Evolutionary conservation across 2,329 filamentous ascomycete species (phyloP).

Genomic region (Botryotinia globosa): DNA sequence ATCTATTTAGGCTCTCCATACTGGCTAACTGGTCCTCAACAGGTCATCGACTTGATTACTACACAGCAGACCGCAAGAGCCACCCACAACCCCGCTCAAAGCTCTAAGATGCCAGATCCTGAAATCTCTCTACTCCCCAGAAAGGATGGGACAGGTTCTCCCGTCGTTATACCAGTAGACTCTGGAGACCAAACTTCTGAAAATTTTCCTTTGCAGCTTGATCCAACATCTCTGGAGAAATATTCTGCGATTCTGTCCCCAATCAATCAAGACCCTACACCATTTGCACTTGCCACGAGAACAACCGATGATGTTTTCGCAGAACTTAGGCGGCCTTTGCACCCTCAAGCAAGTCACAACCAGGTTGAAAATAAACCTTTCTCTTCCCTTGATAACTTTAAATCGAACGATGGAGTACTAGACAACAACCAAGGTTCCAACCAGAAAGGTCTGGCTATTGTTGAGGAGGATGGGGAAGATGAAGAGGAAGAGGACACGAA

Average conservation of each 20-base stretch:
- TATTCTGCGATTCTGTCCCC: conserved; percentile 21
- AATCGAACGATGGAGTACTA: neutral
- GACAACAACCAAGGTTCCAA: neutral
- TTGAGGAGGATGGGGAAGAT: conserved; percentile 24
- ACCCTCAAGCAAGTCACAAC: neutral
- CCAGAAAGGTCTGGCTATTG: neutral
- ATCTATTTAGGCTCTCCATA: neutral
- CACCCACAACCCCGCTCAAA: neutral
- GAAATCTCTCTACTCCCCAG: neutral
- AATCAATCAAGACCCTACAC: conserved; percentile 17
- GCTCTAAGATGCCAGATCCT: neutral
- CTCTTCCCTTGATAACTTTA: neutral
- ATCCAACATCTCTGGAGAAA: conserved; percentile 24
- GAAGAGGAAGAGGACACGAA: conserved; percentile 28
- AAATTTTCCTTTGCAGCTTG: neutral
- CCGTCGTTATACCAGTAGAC: neutral
- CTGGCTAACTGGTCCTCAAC: neutral
- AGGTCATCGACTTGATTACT: neutral
- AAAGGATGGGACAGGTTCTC: neutral
- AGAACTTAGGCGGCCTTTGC: conserved; percentile 27
- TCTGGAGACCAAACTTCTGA: neutral
- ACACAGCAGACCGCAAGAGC: neutral
- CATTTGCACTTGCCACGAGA: conserved; percentile 28
- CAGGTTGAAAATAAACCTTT: neutral
- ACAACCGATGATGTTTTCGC: conserved; percentile 35